These are phyloP conservation scores for Fusarium subtropicale DNA, from an alignment of 2,329 filamentous ascomycete genomes.

Conservation along the genomic window DNA sequence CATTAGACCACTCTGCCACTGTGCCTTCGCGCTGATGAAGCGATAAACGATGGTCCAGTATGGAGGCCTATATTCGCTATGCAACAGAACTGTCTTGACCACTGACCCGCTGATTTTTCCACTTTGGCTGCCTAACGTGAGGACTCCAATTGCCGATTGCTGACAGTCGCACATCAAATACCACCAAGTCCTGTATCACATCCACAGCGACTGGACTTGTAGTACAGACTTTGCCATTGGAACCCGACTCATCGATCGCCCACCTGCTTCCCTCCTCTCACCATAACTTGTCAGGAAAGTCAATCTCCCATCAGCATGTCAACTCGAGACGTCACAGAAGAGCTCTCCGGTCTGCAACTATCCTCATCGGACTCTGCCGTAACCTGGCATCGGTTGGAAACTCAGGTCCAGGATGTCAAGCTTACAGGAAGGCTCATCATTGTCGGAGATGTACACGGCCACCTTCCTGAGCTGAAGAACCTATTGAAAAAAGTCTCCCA, in stretches of 20 bases:
- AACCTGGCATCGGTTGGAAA: constrained; percentile 3
- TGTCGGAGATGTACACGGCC: constrained; percentile 90
- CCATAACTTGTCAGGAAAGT: background rate
- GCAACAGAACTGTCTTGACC: accelerated
- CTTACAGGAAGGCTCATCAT: constrained; percentile 61
- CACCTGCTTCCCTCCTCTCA: background rate
- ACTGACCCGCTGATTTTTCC: background rate
- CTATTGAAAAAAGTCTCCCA: constrained; percentile 77
- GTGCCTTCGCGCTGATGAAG: constrained; percentile 9
- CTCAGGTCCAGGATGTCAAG: constrained; percentile 3
- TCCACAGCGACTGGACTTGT: accelerated
- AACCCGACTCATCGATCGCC: background rate
- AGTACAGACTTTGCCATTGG: too few species aligned
- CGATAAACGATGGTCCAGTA: accelerated
- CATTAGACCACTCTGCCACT: constrained; percentile 37
- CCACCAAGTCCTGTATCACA: accelerated
- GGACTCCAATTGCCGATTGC: background rate
- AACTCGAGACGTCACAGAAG: background rate
- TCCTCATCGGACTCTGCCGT: background rate
- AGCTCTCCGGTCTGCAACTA: background rate
- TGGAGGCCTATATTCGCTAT: accelerated
- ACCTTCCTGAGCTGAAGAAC: constrained; percentile 70
- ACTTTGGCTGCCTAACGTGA: background rate
- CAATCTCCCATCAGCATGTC: background rate
- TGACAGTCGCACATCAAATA: background rate